phyloP scores from a whole-genome alignment of 192 early-diverging fungal species.

The Coemansia umbellata region DNA sequence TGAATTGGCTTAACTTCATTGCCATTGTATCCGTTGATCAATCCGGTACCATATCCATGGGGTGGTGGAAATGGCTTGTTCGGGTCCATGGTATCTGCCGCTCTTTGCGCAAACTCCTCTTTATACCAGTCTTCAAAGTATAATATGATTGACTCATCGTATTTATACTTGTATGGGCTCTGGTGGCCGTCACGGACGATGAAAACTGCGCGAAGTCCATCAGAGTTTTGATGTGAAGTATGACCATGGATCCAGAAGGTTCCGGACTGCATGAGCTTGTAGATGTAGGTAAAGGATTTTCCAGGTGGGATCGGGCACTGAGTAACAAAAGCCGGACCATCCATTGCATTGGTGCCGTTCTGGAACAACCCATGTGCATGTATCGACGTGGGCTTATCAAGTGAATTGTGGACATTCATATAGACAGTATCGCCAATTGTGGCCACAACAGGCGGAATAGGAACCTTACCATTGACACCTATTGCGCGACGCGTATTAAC shows the following conservation, averaged over 20 bases:
- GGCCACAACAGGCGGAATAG: conserved; percentile 41
- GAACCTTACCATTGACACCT: conserved; percentile 60
- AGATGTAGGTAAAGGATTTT: conserved; percentile 60
- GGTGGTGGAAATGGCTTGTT: conserved; percentile 55
- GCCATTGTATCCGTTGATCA: conserved; percentile 46
- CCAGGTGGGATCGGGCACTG: conserved; percentile 73
- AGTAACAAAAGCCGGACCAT: conserved; percentile 64
- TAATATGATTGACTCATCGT: conserved; percentile 63
- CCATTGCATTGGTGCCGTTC: conserved; percentile 60
- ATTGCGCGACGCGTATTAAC: conserved; percentile 56
- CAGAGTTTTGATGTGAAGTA: conserved; percentile 66
- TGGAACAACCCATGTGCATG: conserved; percentile 80
- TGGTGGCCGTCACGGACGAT: conserved; percentile 55
- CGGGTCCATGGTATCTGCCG: conserved; percentile 49
- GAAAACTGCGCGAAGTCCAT: conserved; percentile 70
- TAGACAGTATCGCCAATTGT: conserved; percentile 19
- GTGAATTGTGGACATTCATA: conserved; percentile 49
- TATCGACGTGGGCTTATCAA: conserved; percentile 58
- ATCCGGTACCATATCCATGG: conserved; percentile 52
- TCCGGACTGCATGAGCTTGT: conserved; percentile 61
- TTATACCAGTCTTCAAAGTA: conserved; percentile 70
- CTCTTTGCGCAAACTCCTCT: conserved; percentile 52
- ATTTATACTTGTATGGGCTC: conserved; percentile 41
- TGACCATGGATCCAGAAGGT: conserved; percentile 84
- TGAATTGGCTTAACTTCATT: conserved; percentile 46